Conservation (phyloP, 768 basidiomycete species). For the Crassisporium funariophilum region DNA sequence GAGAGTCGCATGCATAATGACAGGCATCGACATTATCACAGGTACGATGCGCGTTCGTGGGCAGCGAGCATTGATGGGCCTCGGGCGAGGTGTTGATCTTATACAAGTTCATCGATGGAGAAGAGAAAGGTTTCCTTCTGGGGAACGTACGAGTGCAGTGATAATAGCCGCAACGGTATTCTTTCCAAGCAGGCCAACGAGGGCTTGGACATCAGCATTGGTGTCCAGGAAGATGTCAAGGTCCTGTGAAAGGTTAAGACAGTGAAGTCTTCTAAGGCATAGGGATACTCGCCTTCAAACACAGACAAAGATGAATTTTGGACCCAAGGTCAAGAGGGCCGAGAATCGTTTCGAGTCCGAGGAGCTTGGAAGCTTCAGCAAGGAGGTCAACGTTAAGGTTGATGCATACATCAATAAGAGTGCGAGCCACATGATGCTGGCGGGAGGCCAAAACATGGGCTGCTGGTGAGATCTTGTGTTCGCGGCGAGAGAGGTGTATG, state of each 20-base stretch:
- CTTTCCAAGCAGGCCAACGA: constrained; percentile 29
- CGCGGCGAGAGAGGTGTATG: constrained; percentile 23
- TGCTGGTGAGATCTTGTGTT: constrained; percentile 18
- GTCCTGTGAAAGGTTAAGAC: constrained; percentile 23
- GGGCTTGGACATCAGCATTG: constrained; percentile 25
- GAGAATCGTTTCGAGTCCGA: constrained; percentile 23
- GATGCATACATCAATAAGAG: constrained; percentile 34
- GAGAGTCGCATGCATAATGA: constrained; percentile 33
- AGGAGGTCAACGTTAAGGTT: constrained; percentile 27
- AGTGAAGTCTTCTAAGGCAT: constrained; percentile 7
- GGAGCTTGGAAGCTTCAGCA: constrained; percentile 22
- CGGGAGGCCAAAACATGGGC: constrained; percentile 22
- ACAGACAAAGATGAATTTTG: constrained; percentile 38
- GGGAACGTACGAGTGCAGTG: constrained; percentile 25
- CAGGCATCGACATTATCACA: constrained; percentile 37
- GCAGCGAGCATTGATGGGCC: constrained; percentile 34
- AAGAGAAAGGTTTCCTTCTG: not conserved
- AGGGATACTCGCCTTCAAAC: constrained; percentile 35
- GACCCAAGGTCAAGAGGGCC: constrained; percentile 21
- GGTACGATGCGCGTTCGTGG: constrained; percentile 30
- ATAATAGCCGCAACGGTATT: constrained; percentile 22
- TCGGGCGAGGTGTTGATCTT: constrained; percentile 34
- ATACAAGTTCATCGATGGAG: not conserved
- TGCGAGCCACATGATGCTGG: constrained; percentile 29
- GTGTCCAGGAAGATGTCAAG: constrained; percentile 35